Base-by-base conservation (phyloP, 306 rosid genomes). In the Cucurbita ficifolia region DNA sequence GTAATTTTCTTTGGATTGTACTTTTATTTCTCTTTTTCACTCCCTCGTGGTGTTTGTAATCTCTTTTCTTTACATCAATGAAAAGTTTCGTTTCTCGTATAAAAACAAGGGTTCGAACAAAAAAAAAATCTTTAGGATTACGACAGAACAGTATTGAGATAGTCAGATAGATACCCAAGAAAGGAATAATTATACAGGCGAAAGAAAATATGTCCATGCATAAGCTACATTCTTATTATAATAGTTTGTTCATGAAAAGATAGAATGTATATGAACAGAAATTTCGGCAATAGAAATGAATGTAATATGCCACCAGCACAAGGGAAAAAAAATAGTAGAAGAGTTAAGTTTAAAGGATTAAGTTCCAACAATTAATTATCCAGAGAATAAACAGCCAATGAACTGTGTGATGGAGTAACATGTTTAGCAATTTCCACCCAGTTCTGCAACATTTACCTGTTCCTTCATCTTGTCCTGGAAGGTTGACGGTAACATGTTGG, bases 401-500 rank as follows among this genome's bases (percentile, higher is more conserved):
- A 52, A 72, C 50, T 72, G 60, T 12, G 8, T 12, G 49, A 52
- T 72, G 63, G 50, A 54, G 75, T 10, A 52, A 51, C 73, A 22
- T 46, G 73, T 12, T 68, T 21, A 46, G 73, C 39, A 68, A 68
- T 68, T 22, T 68, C 56, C 73, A 68, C 73, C 73, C 40, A 72
- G 75, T 53, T 72, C 33, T 21, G 36, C 43, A 62, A 61, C 59
- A 57, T 52, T 74, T 85, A 91, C 99, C 97, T 94, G 89, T 72
- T 94, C 97, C 79, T 89, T 88, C 97, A 90, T 84, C 85, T 91
- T 94, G 88, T 94, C 96, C 77, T 94, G 92, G 84, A 94, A 94
- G 49, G 96, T 89, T 38, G 99, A 94, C 3, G 99, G 99, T 84
- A 94, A 77, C 97, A 94, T 91, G 86, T 91, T 94, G 76, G 99